These are phyloP conservation scores for Geotrichum bryndzae DNA, from an alignment of 1,139 yeast genomes.

Conservation along the genomic window DNA sequence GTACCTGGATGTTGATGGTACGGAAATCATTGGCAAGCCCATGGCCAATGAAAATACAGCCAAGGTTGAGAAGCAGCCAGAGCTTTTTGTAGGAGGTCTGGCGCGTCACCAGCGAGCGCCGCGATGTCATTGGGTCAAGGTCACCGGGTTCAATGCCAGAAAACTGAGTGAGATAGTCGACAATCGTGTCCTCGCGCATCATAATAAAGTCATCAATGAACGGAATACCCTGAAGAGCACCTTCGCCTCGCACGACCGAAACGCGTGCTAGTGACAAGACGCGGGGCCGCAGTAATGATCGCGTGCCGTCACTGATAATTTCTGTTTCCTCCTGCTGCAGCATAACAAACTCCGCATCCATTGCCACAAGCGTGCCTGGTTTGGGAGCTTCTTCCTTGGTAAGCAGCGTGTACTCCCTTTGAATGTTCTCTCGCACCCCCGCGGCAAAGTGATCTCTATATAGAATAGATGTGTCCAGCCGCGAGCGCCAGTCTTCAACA, in stretches of 20 bases:
- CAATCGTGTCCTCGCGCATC: slow-evolving; percentile 51
- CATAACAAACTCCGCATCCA: slow-evolving; percentile 95
- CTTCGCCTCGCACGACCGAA: slow-evolving; percentile 75
- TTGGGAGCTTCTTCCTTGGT: slow-evolving; percentile 64
- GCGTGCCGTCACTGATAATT: slow-evolving; percentile 63
- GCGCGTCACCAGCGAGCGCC: slow-evolving; percentile 65
- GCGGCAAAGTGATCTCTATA: slow-evolving; percentile 73
- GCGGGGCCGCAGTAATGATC: slow-evolving; percentile 66
- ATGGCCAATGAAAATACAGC: slow-evolving; percentile 93
- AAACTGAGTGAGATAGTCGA: slow-evolving; percentile 81
- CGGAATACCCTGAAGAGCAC: slow-evolving; percentile 64
- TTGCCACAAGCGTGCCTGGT: slow-evolving; percentile 75
- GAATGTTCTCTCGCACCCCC: slow-evolving; percentile 55
- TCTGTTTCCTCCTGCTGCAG: slow-evolving; percentile 76
- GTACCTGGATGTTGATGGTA: slow-evolving; percentile 82
- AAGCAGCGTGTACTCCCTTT: slow-evolving; percentile 58
- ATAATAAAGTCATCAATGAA: slow-evolving; percentile 91
- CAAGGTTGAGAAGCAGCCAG: slow-evolving; percentile 82
- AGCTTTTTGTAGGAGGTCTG: slow-evolving; percentile 82
- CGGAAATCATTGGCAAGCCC: slow-evolving; percentile 88
- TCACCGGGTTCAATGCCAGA: slow-evolving; percentile 95
- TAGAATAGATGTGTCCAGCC: slow-evolving; percentile 57
- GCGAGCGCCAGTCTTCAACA: slow-evolving; percentile 39
- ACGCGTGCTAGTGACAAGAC: slow-evolving; percentile 78
- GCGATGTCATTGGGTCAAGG: slow-evolving; percentile 63